Percentiles rank a stretch among this genome's conserved stretches.
These are phyloP conservation scores for Malassezia pachydermatis DNA, from an alignment of 1,284 basidiomycete species.

Conservation along the genomic window DNA sequence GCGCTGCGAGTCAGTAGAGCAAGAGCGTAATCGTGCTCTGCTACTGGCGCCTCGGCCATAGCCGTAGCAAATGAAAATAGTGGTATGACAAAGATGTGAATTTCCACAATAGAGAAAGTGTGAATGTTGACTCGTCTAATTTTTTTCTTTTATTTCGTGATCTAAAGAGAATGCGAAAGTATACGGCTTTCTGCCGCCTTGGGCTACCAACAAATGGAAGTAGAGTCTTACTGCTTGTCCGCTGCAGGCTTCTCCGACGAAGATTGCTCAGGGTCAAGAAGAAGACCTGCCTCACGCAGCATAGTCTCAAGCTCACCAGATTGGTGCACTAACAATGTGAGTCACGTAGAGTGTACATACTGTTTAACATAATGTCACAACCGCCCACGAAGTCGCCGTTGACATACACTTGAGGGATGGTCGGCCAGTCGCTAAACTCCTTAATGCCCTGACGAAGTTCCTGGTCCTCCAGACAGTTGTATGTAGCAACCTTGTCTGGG, in stretches of 20 bases:
- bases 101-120: too few relatives aligned
- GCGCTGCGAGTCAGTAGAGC: slow-evolving; percentile 36
- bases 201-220: too few relatives aligned
- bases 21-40: slow-evolving; percentile 34
- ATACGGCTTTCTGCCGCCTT: too few relatives aligned
- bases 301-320: slow-evolving; percentile 81
- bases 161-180: too few relatives aligned
- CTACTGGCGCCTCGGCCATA: too few relatives aligned
- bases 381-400: slow-evolving; percentile 92
- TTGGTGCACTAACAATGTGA: slow-evolving; percentile 64
- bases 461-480: slow-evolving; percentile 76
- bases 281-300: slow-evolving; percentile 50
- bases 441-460: slow-evolving; percentile 78
- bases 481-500: slow-evolving; percentile 52
- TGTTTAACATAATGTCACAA: slow-evolving; percentile 84
- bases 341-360: slow-evolving; percentile 58
- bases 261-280: slow-evolving; percentile 13
- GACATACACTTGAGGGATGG: slow-evolving; percentile 88
- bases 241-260: too few relatives aligned
- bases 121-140: too few relatives aligned
- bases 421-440: slow-evolving; percentile 93
- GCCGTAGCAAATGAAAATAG: not conserved
- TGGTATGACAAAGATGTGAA: not conserved
- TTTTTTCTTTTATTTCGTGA: too few relatives aligned
- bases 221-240: too few relatives aligned